phyloP scores from a whole-genome alignment of 345 rosid species.

The Corymbia maculata region DNA sequence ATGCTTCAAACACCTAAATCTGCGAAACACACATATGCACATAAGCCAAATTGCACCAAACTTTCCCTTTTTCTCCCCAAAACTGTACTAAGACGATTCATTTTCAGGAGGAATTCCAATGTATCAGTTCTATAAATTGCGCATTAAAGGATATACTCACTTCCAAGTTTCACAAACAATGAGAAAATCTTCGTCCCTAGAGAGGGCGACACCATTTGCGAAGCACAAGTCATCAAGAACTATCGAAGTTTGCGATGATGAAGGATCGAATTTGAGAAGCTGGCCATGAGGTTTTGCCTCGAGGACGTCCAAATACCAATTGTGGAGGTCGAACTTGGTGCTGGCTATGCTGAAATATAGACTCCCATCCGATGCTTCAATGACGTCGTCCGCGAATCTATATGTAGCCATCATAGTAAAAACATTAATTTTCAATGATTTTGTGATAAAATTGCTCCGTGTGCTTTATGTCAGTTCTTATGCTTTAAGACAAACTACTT shows the following conservation, averaged over 20 bases:
- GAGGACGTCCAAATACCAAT: constrained; percentile 33
- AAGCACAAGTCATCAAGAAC: constrained; percentile 23
- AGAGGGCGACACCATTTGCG: constrained; percentile 45
- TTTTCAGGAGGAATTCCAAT: neutral
- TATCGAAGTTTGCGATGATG: constrained; percentile 14
- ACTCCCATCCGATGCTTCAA: constrained; percentile 39
- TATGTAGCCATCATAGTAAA: neutral
- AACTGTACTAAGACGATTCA: neutral
- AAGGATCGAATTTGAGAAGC: constrained; percentile 41
- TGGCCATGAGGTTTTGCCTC: constrained; percentile 49
- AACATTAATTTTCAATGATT: neutral
- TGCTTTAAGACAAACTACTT: neutral
- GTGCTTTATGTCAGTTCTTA: neutral
- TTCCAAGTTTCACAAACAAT: constrained; percentile 37
- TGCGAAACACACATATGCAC: neutral
- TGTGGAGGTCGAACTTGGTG: constrained; percentile 25
- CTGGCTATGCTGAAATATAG: constrained; percentile 36
- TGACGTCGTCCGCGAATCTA: constrained; percentile 45
- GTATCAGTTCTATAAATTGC: neutral
- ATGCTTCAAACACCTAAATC: constrained; percentile 32
- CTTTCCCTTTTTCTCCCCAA: neutral
- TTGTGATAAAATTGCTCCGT: neutral
- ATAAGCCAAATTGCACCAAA: neutral
- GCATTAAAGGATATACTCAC: constrained; percentile 8
- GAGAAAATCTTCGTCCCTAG: constrained; percentile 27